A percentile compares a stretch with the other conserved stretches of the same genome.
These are phyloP conservation scores for Nicotiana sylvestris DNA, from an alignment of 257 asterid genomes.

Conservation along the genomic window DNA sequence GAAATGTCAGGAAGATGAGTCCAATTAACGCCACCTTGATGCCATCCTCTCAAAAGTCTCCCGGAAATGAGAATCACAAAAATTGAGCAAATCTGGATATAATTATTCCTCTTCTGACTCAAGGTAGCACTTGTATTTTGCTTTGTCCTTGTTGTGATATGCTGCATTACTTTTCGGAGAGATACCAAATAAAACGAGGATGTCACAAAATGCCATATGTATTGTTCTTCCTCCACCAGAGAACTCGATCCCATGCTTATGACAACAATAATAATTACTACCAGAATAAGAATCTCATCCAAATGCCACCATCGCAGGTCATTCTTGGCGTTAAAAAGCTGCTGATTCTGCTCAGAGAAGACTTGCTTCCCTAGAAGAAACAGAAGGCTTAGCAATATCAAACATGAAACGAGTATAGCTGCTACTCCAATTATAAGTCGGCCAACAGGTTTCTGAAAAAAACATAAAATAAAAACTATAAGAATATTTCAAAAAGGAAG, in stretches of 20 bases:
- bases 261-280: slow-evolving; percentile 42
- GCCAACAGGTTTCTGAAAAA: slow-evolving; percentile 60
- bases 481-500: background rate
- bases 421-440: slow-evolving; percentile 59
- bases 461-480: slow-evolving; percentile 18
- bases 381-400: slow-evolving; percentile 47
- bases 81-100: slow-evolving; percentile 27
- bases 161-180: slow-evolving; percentile 55
- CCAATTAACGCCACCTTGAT: slow-evolving; percentile 99
- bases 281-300: slow-evolving; percentile 46
- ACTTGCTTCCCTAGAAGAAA: slow-evolving; percentile 35
- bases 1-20: slow-evolving; percentile 74
- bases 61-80: slow-evolving; percentile 53
- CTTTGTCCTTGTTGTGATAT: slow-evolving; percentile 20
- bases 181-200: slow-evolving; percentile 58
- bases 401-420: slow-evolving; percentile 65
- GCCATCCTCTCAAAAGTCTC: slow-evolving; percentile 90
- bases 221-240: slow-evolving; percentile 91
- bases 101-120: slow-evolving; percentile 14
- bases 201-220: slow-evolving; percentile 78
- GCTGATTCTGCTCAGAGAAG: slow-evolving; percentile 21
- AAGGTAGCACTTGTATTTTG: slow-evolving; percentile 15
- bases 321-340: slow-evolving; percentile 14
- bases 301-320: slow-evolving; percentile 41
- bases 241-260: slow-evolving; percentile 94